A percentile compares a stretch with the other conserved stretches of the same genome.
phyloP scores from a whole-genome alignment of 2,329 filamentous ascomycete genomes.

The Aspergillus novoparasiticus region DNA sequence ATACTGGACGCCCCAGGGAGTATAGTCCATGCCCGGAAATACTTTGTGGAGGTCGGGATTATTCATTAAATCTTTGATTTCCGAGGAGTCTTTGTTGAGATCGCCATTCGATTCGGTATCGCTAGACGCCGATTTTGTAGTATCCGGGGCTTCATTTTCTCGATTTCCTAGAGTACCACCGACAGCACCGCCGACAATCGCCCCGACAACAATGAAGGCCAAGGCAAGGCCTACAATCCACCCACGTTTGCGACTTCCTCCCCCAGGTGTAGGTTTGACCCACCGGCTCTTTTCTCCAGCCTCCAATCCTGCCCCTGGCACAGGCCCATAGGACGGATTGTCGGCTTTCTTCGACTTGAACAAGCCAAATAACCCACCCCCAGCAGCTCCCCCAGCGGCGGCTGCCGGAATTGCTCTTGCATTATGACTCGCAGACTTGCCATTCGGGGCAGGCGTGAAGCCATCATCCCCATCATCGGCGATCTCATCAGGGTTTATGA shows the following conservation, averaged over 20 bases:
- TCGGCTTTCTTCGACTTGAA: slow-evolving; percentile 44
- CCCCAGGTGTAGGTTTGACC: slow-evolving; percentile 59
- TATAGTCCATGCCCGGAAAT: slow-evolving; percentile 95
- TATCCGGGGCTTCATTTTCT: slow-evolving; percentile 44
- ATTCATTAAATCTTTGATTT: slow-evolving; percentile 80
- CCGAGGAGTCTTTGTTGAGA: slow-evolving; percentile 70
- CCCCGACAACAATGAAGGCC: slow-evolving; percentile 67
- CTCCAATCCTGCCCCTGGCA: slow-evolving; percentile 41
- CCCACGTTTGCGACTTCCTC: slow-evolving; percentile 66
- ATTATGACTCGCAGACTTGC: slow-evolving; percentile 11
- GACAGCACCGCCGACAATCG: slow-evolving; percentile 71
- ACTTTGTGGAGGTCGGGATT: slow-evolving; percentile 85
- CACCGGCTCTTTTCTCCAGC: slow-evolving; percentile 66
- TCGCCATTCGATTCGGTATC: slow-evolving; percentile 68
- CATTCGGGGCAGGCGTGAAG: slow-evolving; percentile 53
- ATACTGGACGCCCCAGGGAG: slow-evolving; percentile 86
- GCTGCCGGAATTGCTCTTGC: slow-evolving; percentile 43
- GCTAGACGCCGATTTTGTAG: slow-evolving; percentile 57
- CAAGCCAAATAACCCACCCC: slow-evolving; percentile 47
- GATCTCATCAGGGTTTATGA: slow-evolving; percentile 76
- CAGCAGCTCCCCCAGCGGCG: slow-evolving; percentile 46
- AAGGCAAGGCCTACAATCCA: slow-evolving; percentile 70
- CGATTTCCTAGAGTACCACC: slow-evolving; percentile 69
- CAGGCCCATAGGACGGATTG: slow-evolving; percentile 59
- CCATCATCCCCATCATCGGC: slow-evolving; percentile 88